A percentile compares a stretch with the other conserved stretches of the same genome.
Evolutionary conservation across 345 rosid genomes (phyloP).

Genomic region (Alliaria petiolata): DNA sequence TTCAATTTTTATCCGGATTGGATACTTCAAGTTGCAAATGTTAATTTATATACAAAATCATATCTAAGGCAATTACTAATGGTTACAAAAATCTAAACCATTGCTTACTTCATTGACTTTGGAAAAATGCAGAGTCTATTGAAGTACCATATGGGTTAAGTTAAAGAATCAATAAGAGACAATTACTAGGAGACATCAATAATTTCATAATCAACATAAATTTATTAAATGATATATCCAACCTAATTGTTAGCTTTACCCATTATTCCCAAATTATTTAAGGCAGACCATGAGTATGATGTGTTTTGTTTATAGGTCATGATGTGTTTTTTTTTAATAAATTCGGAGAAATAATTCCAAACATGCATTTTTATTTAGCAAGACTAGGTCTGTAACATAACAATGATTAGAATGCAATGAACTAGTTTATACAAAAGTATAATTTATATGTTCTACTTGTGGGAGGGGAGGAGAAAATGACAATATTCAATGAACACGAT

Average conservation of each 20-base stretch:
- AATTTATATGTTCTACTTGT: slow-evolving; percentile 6
- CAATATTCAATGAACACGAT: background rate
- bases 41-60: too few relatives aligned
- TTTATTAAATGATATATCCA: background rate
- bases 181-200: slow-evolving; percentile 24
- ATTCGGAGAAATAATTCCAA: background rate
- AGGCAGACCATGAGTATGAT: slow-evolving; percentile 18
- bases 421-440: background rate
- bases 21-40: background rate
- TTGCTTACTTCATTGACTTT: slow-evolving; percentile 27
- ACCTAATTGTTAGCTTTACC: slow-evolving; percentile 10
- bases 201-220: slow-evolving; percentile 3
- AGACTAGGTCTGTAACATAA: background rate
- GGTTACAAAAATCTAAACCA: slow-evolving; percentile 2
- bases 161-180: slow-evolving; percentile 23
- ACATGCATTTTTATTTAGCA: background rate
- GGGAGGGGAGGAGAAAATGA: background rate
- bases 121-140: background rate
- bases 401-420: background rate
- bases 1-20: background rate
- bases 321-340: slow-evolving; percentile 7
- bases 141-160: slow-evolving; percentile 31
- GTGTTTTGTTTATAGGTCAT: slow-evolving; percentile 3
- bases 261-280: background rate
- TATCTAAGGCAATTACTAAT: too few relatives aligned